These are phyloP conservation scores for Fusarium bulbicola DNA, from an alignment of 2,329 filamentous ascomycete species.

Conservation along the genomic window DNA sequence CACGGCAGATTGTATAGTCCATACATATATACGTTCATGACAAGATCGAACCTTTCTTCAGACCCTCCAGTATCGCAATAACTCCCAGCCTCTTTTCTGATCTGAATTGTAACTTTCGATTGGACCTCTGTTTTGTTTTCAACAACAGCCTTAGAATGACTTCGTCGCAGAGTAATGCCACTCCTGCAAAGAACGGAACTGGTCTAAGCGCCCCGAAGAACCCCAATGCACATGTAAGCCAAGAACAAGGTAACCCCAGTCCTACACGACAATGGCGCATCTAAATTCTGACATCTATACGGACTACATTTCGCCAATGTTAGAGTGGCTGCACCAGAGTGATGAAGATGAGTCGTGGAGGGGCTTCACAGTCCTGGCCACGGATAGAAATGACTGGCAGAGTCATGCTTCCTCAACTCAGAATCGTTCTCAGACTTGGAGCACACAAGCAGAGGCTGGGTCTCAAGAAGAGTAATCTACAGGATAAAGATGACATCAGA, in stretches of 20 bases:
- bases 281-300: accelerated
- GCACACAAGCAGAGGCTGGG: background rate
- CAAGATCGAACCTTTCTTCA: accelerated
- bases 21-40: background rate
- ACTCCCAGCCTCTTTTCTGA: accelerated
- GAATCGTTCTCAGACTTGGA: background rate
- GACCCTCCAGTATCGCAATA: too few relatives aligned
- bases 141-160: background rate
- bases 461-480: background rate
- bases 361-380: background rate
- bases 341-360: background rate
- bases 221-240: accelerated
- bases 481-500: too few relatives aligned
- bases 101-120: accelerated
- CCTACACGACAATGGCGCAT: accelerated
- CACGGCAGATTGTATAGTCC: background rate
- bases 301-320: background rate
- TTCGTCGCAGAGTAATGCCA: accelerated
- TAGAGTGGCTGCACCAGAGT: background rate
- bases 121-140: accelerated
- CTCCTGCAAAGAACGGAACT: accelerated
- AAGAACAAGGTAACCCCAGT: background rate
- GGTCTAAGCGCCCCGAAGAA: accelerated
- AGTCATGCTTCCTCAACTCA: accelerated
- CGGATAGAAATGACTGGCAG: accelerated